A percentile compares a stretch with the other conserved stretches of the same genome.
Evolutionary conservation across 148 eudicot species (phyloP).

Genomic region (Heliosperma pusillum): DNA sequence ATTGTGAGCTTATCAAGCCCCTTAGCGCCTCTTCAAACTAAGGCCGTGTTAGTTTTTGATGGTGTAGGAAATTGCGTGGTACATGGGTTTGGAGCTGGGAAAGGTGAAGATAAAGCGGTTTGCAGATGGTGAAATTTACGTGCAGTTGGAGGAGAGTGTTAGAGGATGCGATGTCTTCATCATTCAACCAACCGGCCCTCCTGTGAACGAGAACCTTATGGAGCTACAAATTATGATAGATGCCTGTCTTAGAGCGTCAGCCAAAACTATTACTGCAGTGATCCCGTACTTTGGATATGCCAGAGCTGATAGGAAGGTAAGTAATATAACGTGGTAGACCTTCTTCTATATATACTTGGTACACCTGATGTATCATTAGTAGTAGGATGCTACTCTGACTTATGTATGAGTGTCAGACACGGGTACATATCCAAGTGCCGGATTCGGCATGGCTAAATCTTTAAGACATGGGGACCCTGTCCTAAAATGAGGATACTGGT

Average conservation of each 20-base stretch:
- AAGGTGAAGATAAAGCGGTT: slow-evolving; percentile 68
- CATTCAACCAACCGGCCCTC: slow-evolving; percentile 88
- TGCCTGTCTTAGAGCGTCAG: slow-evolving; percentile 97
- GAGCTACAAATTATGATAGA: slow-evolving; percentile 89
- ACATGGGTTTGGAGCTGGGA: slow-evolving; percentile 89
- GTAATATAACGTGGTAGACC: no score
- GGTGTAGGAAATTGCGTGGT: slow-evolving; percentile 77
- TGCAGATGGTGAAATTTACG: slow-evolving; percentile 96
- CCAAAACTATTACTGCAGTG: slow-evolving; percentile 89
- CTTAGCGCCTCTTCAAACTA: no score
- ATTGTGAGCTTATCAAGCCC: no score
- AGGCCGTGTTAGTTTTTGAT: slow-evolving; percentile 2
- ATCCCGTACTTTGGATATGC: slow-evolving; percentile 98
- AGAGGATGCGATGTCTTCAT: slow-evolving; percentile 92
- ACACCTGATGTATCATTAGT: no score
- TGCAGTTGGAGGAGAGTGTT: slow-evolving; percentile 93
- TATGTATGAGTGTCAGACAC: no score
- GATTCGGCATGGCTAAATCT: no score
- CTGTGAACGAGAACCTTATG: slow-evolving; percentile 96
- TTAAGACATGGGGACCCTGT: no score
- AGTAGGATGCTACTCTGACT: no score
- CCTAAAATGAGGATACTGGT: no score
- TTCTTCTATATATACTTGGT: no score
- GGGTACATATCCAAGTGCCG: no score
- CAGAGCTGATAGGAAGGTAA: slow-evolving; percentile 91